Evolutionary conservation across 108 stramenopile species (phyloP).

Genomic region (Ochromonas danica): DNA sequence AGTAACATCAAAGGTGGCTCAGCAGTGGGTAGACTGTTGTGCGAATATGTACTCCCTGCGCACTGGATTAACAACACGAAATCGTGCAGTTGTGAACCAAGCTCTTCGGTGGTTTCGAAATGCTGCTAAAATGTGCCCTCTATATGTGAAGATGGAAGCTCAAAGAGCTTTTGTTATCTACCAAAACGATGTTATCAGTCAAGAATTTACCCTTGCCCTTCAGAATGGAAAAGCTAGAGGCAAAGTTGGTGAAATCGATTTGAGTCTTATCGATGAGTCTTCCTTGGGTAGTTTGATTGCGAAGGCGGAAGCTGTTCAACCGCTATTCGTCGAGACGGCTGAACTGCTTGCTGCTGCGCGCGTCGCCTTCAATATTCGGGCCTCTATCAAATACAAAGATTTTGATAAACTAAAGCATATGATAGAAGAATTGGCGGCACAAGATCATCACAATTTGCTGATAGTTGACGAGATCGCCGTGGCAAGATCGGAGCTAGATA

Average conservation of each 20-base stretch:
- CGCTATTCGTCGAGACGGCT: background rate
- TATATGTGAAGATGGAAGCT: background rate
- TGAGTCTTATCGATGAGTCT: background rate
- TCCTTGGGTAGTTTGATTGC: background rate
- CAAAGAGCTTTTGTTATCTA: background rate
- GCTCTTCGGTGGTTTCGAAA: conserved; percentile 4
- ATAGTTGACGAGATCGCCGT: conserved; percentile 23
- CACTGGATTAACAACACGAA: background rate
- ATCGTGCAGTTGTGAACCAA: background rate
- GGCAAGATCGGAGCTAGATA: conserved; percentile 13
- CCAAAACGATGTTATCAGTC: background rate
- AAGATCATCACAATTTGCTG: background rate
- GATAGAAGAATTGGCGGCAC: background rate
- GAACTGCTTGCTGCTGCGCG: background rate
- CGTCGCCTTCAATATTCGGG: background rate
- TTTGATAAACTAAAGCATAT: background rate
- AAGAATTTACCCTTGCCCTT: background rate
- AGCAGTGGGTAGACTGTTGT: background rate
- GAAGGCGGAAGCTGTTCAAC: background rate
- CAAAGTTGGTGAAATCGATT: conserved; percentile 1
- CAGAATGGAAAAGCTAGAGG: background rate
- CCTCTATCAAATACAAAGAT: background rate
- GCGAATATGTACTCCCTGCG: background rate
- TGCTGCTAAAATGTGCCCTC: background rate
- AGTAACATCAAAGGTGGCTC: background rate